Conservation (phyloP, 108 stramenopile species). For the Stephanodiscus minutulus region DNA sequence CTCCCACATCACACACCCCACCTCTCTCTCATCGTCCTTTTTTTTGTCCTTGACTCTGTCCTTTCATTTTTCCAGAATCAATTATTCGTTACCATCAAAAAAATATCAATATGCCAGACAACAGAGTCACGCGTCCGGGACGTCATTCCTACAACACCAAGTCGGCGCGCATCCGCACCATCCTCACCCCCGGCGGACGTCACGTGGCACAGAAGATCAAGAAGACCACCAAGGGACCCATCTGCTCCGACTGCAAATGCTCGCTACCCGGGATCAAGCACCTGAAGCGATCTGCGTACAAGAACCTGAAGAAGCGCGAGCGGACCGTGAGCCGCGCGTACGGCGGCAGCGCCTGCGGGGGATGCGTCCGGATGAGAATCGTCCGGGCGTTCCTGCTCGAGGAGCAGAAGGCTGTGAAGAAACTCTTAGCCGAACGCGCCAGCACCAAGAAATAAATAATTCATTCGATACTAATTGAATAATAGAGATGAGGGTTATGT, state of each 20-base stretch:
- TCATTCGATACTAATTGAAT: neutral
- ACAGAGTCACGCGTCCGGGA: slow-evolving; percentile 90
- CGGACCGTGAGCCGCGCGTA: slow-evolving; percentile 98
- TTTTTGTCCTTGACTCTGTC: neutral
- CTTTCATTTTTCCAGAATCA: slow-evolving; percentile 4
- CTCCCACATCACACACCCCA: slow-evolving; percentile 24
- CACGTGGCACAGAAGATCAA: slow-evolving; percentile 86
- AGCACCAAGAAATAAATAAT: slow-evolving; percentile 56
- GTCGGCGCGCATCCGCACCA: slow-evolving; percentile 76
- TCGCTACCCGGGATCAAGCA: slow-evolving; percentile 92
- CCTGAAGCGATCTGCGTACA: slow-evolving; percentile 60
- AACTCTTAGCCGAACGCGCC: slow-evolving; percentile 90
- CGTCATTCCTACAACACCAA: slow-evolving; percentile 96
- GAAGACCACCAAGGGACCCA: slow-evolving; percentile 91
- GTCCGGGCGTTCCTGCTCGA: slow-evolving; percentile 98
- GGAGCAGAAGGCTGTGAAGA: slow-evolving; percentile 99
- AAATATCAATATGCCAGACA: slow-evolving; percentile 76
- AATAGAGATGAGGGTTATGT: slow-evolving; percentile 4
- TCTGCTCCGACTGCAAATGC: slow-evolving; percentile 92
- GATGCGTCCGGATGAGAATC: slow-evolving; percentile 93
- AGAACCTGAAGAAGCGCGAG: slow-evolving; percentile 91
- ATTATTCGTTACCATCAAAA: neutral
- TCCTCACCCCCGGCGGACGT: slow-evolving; percentile 92
- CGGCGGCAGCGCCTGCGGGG: slow-evolving; percentile 90
- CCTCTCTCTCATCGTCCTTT: neutral